Base-by-base conservation (phyloP, 2,329 filamentous ascomycete species). In the Fusarium drepaniforme region DNA sequence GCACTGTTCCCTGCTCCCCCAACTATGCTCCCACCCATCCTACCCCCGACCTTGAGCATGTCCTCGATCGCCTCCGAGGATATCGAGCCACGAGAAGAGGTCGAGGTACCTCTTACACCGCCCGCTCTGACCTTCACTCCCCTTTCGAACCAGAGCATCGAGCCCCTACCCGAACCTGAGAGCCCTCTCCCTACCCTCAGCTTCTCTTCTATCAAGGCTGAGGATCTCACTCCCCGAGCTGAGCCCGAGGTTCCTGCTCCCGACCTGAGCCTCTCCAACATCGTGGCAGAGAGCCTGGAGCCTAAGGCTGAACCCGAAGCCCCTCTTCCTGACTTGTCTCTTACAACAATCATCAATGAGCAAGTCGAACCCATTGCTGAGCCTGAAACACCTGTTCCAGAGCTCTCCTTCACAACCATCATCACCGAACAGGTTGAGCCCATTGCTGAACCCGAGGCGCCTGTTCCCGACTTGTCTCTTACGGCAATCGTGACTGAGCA, bases 1-100 rank as follows among this genome's bases (percentile, higher is more conserved):
- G 85, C 86, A 18, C 85, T 86, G 73, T 90, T 90, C 82, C 88
- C 89, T 3, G 84, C 87, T 15, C 89, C 89, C 6, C 89, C 89
- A 1, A 83, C 83, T 0, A 84, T 85, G n/a, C 77, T 83, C 5
- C 77, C 80, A 1, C 78, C 78, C 8, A 78, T 84, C 44, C 64
- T 81, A 23, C 78, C 81, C 2, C 83, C 84, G 6, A 77, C 81
- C 1, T 80, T 89, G 35, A 84, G 79, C 51, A 79, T 89, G 40
- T 89, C 88, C 1, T 75, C 72, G 1, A 85, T 90, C 21, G 83
- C 86, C 42, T 81, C 82, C 3, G 83, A 89, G 75, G 74, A 82
- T 51, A 81, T 89, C 18, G 84, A 86, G 74, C 87, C 87, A 2
- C 76, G 79, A 8, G 80, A 83, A 33, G 86, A 87, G 64, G 72